Conservation (phyloP, 2,329 filamentous ascomycete genomes). For the Aspergillus viridinutans region DNA sequence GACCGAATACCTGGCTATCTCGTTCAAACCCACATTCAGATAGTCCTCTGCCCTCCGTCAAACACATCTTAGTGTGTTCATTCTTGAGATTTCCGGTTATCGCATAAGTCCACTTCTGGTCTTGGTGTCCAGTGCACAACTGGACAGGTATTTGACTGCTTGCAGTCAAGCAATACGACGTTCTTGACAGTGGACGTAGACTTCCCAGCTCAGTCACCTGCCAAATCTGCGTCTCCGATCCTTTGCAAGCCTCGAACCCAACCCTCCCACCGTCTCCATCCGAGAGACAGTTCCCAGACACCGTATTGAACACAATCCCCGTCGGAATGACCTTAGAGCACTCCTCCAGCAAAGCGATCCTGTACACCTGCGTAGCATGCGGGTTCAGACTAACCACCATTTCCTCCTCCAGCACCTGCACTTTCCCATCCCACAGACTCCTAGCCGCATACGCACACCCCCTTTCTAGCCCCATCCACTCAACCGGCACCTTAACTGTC, state of each 20-base stretch:
- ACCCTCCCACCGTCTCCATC: conserved; percentile 23
- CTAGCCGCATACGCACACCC: conserved; percentile 30
- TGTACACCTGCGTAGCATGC: conserved; percentile 43
- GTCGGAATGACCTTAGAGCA: conserved; percentile 37
- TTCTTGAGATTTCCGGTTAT: conserved; percentile 44
- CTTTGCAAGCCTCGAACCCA: conserved; percentile 37
- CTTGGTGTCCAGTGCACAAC: conserved; percentile 15
- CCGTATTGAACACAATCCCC: conserved; percentile 50
- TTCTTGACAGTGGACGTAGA: conserved; percentile 37
- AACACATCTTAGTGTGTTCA: conserved; percentile 28
- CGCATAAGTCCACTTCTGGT: conserved; percentile 43
- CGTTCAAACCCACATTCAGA: conserved; percentile 34
- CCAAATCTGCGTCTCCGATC: conserved; percentile 44
- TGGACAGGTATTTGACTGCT: conserved; percentile 12
- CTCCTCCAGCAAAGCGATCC: conserved; percentile 33
- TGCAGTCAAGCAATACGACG: conserved; percentile 31
- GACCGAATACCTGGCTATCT: conserved; percentile 45
- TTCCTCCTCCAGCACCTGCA: conserved; percentile 15
- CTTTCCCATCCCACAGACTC: conserved; percentile 43
- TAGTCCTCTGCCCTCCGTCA: conserved; percentile 35
- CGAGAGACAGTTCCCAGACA: conserved; percentile 43
- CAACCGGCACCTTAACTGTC: conserved; percentile 30
- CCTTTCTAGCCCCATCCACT: conserved; percentile 34
- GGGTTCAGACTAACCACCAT: conserved; percentile 29
- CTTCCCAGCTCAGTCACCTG: conserved; percentile 28